Conservation (phyloP, 768 basidiomycete genomes). For the Rhizopogon vinicolor region DNA sequence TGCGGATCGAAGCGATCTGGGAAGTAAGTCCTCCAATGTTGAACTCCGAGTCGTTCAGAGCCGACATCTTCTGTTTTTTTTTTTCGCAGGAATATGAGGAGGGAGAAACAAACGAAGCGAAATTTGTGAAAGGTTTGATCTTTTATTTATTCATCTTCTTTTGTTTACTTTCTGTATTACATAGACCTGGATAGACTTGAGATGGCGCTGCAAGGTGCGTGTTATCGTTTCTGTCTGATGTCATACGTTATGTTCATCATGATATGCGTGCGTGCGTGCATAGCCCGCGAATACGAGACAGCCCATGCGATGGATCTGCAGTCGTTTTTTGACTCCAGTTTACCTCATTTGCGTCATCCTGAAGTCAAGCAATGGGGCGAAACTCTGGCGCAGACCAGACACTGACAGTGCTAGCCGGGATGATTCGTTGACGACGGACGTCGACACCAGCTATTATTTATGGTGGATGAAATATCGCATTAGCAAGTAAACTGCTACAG, state of each 20-base stretch:
- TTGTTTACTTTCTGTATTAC: not conserved
- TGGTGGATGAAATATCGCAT: no score
- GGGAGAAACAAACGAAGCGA: conserved; percentile 65
- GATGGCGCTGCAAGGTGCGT: conserved; percentile 77
- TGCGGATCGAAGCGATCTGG: conserved; percentile 69
- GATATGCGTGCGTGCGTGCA: not conserved
- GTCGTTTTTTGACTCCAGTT: conserved; percentile 75
- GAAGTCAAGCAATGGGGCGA: conserved; percentile 73
- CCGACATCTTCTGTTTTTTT: no score
- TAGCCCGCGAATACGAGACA: conserved; percentile 74
- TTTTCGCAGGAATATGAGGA: conserved; percentile 78
- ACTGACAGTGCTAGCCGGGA: not conserved
- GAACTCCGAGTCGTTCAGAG: no score
- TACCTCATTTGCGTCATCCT: conserved; percentile 66
- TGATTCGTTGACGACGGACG: not conserved
- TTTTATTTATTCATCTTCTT: not conserved
- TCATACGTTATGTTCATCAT: not conserved
- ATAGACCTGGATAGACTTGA: conserved; percentile 84
- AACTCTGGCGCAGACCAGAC: conserved; percentile 18
- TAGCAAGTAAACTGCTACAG: no score
- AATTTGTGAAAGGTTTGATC: conserved; percentile 76
- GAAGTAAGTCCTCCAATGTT: conserved; percentile 36
- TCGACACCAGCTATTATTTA: no score
- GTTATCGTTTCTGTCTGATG: not conserved
- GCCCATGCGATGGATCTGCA: conserved; percentile 52